Conservation (phyloP, 179 eudicot species). For the Beta macrorhiza region DNA sequence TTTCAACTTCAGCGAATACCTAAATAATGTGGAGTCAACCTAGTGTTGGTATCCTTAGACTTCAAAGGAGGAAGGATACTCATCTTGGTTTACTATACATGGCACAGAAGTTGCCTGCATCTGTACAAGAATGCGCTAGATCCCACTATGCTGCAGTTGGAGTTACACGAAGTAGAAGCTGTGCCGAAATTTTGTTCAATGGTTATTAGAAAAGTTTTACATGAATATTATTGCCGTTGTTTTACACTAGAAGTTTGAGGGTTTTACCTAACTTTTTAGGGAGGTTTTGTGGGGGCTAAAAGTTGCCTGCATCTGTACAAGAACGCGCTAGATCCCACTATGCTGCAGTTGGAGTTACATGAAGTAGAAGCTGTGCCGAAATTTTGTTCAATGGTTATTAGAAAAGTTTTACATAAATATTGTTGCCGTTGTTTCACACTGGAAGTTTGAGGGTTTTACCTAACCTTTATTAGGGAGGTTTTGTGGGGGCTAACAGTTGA, state of each 20-base stretch:
- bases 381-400: neutral
- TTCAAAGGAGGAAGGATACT: neutral
- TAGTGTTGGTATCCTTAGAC: no score
- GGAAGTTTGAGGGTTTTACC: neutral
- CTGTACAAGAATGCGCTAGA: neutral
- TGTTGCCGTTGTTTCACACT: neutral
- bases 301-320: neutral
- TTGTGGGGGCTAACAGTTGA: neutral
- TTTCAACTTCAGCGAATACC: neutral
- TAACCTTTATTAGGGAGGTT: neutral
- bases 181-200: neutral
- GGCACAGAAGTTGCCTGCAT: neutral
- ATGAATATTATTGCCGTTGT: neutral
- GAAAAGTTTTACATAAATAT: neutral
- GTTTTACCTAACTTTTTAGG: neutral
- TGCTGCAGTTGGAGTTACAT: neutral
- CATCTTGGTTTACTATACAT: conserved; percentile 1
- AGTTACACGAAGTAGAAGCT: neutral
- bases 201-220: neutral
- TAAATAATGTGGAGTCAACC: neutral
- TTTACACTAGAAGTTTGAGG: neutral
- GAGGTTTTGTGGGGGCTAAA: no score
- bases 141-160: neutral
- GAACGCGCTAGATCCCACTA: neutral
- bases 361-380: neutral